Evolutionary conservation across 2,329 filamentous ascomycete genomes (phyloP).

Genomic region (Phoma sp.): DNA sequence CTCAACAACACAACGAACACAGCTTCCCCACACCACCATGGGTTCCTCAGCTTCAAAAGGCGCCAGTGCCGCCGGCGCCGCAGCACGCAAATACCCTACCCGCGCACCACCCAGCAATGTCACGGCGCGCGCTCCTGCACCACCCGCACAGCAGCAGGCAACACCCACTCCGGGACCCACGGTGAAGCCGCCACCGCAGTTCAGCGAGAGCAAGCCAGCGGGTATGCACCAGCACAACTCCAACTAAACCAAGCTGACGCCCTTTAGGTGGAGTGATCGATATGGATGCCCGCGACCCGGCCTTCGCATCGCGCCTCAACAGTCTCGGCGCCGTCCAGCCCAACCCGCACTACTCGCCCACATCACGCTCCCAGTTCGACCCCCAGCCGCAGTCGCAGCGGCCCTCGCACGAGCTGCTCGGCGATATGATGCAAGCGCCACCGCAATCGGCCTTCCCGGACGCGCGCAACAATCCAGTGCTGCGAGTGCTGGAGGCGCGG

Average conservation of each 20-base stretch:
- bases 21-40: slow-evolving; percentile 49
- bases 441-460: slow-evolving; percentile 43
- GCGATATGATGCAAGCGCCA: slow-evolving; percentile 42
- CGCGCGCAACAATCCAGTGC: slow-evolving; percentile 58
- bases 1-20: slow-evolving; percentile 27
- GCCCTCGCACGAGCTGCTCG: slow-evolving; percentile 22
- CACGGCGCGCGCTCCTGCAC: slow-evolving; percentile 37
- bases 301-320: slow-evolving; percentile 82
- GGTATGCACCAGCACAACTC: slow-evolving; percentile 32
- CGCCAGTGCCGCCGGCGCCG: slow-evolving; percentile 56
- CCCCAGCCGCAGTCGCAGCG: slow-evolving; percentile 35
- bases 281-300: slow-evolving; percentile 66
- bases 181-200: slow-evolving; percentile 50
- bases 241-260: neutral
- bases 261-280: slow-evolving; percentile 57
- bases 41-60: slow-evolving; percentile 66
- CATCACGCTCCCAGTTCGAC: slow-evolving; percentile 57
- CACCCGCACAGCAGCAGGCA: slow-evolving; percentile 39
- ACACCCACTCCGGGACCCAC: slow-evolving; percentile 45
- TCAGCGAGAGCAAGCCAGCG: slow-evolving; percentile 48
- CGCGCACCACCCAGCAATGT: slow-evolving; percentile 49
- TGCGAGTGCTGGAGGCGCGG: slow-evolving; percentile 61
- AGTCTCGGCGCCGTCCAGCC: slow-evolving; percentile 65
- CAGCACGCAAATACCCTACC: slow-evolving; percentile 63
- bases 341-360: slow-evolving; percentile 62